Base-by-base conservation (phyloP, 768 basidiomycete species). In the Kwoniella sp. region DNA sequence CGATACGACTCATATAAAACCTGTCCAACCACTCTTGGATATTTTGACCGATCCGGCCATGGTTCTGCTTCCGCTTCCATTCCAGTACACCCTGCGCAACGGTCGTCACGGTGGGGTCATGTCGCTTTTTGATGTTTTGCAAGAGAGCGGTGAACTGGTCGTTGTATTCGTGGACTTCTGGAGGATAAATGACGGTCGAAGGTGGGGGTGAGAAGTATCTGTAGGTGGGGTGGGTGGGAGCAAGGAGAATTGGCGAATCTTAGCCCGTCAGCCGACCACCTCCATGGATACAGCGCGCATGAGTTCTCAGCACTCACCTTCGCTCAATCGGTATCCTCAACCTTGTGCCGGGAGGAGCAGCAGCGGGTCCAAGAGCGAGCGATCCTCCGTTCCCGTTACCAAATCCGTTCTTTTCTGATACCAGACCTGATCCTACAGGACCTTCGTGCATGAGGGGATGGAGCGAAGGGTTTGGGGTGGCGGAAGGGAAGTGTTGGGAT, bases 31-130 rank as follows among this genome's bases (percentile, higher is more conserved):
- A 98, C 26, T 89, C 87, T 80, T 97, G 95, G 57, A 99, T 90
- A 72, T 93, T 92, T 38, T 85, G 78, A 4, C 75, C 78, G 34
- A 79, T 72, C 61, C 75, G 73, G 23, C 79, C 75, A 15, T 86
- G 85, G 52, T 89, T 87, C 76, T 87, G 86, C 63, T 83, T 84
- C 34, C 87, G 85, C 78, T 98, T 97, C 93, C 93, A 97, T 79
- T 99, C 95, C 65, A 97, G 84, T 3, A 99, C 90, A 54, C 95
- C 95, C 81, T 95, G 93, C 0, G 82, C 80, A 62, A 98, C 91
- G 8, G 94, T 96, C 5, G 95, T 94, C 8, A 98, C 96, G 0
- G 96, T 98, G 0, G 95, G 95, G 76, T 98, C 95, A 81, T 99
- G 96, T 12, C 96, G 85, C 62, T 85, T 87, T 83, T 99, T 99